A percentile compares a stretch with the other conserved stretches of the same genome.
These are phyloP conservation scores for Cytospora chrysosperma DNA, from an alignment of 2,329 filamentous ascomycete genomes.

Conservation along the genomic window DNA sequence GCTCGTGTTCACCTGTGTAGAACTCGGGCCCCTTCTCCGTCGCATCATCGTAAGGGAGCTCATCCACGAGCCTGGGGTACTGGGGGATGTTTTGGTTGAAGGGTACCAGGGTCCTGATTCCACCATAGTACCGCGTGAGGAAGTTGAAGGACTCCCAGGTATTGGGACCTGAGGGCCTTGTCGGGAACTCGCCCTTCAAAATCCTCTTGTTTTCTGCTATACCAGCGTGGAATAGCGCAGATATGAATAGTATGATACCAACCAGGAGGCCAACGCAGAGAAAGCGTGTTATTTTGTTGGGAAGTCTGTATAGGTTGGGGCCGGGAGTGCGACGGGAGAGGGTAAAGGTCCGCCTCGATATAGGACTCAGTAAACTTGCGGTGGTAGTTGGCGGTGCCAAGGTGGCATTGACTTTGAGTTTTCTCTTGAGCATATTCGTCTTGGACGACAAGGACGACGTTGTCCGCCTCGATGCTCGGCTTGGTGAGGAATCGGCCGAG, in stretches of 20 bases:
- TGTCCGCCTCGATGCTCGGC: conserved; percentile 55
- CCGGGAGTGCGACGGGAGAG: conserved; percentile 35
- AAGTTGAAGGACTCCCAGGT: conserved; percentile 85
- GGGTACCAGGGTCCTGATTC: conserved; percentile 69
- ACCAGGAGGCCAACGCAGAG: conserved; percentile 71
- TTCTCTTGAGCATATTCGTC: conserved; percentile 41
- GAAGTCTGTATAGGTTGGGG: conserved; percentile 58
- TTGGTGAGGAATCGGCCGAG: conserved; percentile 41
- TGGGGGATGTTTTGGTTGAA: conserved; percentile 70
- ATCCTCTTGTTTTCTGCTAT: conserved; percentile 65
- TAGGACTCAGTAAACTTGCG: conserved; percentile 19
- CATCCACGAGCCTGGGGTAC: conserved; percentile 69
- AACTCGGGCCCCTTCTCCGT: conserved; percentile 27
- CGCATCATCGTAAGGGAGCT: conserved; percentile 46
- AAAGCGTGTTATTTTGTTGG: conserved; percentile 72
- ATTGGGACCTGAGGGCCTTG: conserved; percentile 62
- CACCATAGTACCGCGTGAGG: conserved; percentile 85
- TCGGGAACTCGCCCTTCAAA: conserved; percentile 55
- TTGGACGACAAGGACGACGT: conserved; percentile 45
- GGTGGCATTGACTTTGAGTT: conserved; percentile 21
- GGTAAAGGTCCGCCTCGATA: conserved; percentile 36
- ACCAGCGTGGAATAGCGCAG: conserved; percentile 72
- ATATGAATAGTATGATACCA: conserved; percentile 72
- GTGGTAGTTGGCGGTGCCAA: conserved; percentile 18
- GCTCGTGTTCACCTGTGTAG: conserved; percentile 26